Evolutionary conservation across 768 basidiomycete species (phyloP), one percentile per base, ranked within the genome.

Genomic region (Psilocybe subaeruginosa): DNA sequence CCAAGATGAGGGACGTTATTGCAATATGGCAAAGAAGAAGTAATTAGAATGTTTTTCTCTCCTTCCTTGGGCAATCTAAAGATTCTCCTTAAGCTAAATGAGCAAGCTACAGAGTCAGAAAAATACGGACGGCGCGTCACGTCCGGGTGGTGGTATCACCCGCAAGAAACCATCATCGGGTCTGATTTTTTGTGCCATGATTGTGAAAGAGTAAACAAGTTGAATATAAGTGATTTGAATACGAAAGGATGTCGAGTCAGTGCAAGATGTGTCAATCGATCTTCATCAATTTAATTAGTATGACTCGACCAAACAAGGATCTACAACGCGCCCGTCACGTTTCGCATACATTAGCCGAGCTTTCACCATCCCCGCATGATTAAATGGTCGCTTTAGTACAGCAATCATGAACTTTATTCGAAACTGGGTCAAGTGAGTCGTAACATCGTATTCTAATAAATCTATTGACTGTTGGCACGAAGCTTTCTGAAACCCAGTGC

Each of bases 1-100:
- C 96, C 95, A 47, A 97, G 85, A 81, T 98, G 95, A 27, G 97
- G 95, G 9, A 97, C 96, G 69, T 98, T 98, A 74, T 98, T 98
- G 74, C 94, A 95, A 71, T 95, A 95, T 1, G 97, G 97, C 58
- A 99, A 78, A 39, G 97, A 96, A 64, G 95, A 97, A 9, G 97
- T 98, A 66, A 99, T 89, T 30, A 99, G 80, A 46, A 96, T 79
- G 71, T 99, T 99, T 58, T 81, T 80, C 75, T 95, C 90, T 49
- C 96, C 97, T 48, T 88, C 83, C 73, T 90, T 89, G 9, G 97
- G 97, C 45, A 84, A 74, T 66, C 84, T 85, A 62, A 29, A 31
- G 41, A 48, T 59, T 62, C 59, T 60, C 45, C 23, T 35, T 63
- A 52, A 65, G 56, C 35, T 35, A 49, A 51, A 62, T 48, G 41